phyloP scores from a whole-genome alignment of 352 stramenopile genomes.

The Pythium monospermum region DNA sequence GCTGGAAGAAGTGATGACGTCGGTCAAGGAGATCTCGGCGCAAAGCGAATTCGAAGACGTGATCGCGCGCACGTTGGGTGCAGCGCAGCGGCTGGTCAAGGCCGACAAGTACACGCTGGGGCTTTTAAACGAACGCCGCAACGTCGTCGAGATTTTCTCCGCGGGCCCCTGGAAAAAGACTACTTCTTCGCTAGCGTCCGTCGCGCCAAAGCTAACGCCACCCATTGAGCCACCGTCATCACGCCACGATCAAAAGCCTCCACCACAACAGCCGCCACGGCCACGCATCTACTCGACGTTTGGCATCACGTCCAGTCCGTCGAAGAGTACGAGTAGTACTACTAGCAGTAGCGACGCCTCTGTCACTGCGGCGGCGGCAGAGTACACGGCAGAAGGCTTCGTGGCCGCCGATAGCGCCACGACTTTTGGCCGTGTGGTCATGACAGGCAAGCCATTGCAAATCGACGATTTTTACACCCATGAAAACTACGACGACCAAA shows the following conservation, averaged over 20 bases:
- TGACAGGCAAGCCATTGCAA: conserved; percentile 48
- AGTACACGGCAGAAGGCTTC: conserved; percentile 50
- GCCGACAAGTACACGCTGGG: conserved; percentile 65
- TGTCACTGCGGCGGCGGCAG: neutral
- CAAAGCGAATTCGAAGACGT: conserved; percentile 57
- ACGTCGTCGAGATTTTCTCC: conserved; percentile 57
- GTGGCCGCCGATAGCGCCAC: conserved; percentile 50
- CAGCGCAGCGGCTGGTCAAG: conserved; percentile 45
- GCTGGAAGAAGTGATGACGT: conserved; percentile 51
- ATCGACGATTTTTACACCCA: conserved; percentile 60
- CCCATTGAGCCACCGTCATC: neutral
- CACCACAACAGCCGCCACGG: neutral
- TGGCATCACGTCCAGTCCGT: conserved; percentile 16
- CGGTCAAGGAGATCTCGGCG: conserved; percentile 53
- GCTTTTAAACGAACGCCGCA: conserved; percentile 51
- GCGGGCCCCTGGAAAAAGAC: conserved; percentile 5
- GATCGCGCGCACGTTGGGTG: conserved; percentile 42
- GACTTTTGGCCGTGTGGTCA: conserved; percentile 59
- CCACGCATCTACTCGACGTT: conserved; percentile 20
- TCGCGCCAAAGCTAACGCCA: neutral
- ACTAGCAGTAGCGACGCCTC: too few species aligned
- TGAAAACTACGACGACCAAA: conserved; percentile 44
- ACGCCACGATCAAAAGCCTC: neutral
- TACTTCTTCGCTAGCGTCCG: neutral
- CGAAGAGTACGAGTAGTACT: conserved; percentile 8